Evolutionary conservation across 1,284 basidiomycete species (phyloP), one percentile per base, ranked within the genome.

Genomic region (Leccinum fallax): DNA sequence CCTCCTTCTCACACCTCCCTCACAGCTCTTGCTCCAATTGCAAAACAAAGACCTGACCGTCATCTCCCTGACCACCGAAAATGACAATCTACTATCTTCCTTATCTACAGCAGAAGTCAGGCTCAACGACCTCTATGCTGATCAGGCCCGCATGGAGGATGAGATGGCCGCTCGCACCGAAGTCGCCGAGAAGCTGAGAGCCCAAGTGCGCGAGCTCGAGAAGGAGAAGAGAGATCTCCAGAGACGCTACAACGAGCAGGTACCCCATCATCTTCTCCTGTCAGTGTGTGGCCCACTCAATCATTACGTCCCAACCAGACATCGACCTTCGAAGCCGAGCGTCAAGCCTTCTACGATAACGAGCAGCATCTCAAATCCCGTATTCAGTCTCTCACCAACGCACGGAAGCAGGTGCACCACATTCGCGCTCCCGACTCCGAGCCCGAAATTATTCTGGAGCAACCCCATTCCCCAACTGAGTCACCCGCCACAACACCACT

Each of bases 361-460:
- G 92, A 93, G 67, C 89, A 93, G 71, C 91, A 93, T 76, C 85
- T 93, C 60, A 93, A 92, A 75, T 93, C 91, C 52, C 89, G 91
- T 61, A 93, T 93, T 57, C 89, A 90, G 70, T 90, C 90, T 4
- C 82, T 93, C 34, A 81, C 83, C 4, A 86, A 91, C 64, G 80
- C 83, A 48, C 84, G 88, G 62, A 90, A 82, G 71, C 83, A 83
- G 54, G 75, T 77, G 8, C 82, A 87, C 57, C 77, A 78, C 9
- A 64, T 68, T 26, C 66, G 66, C 52, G 46, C 64, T 38, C 26
- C 60, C 57, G 72, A 76, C 38, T 36, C 58, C 5, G 75, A 72
- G 32, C 70, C 61, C 26, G 74, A 76, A 9, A 40, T 63, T 24
- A 56, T 59, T 40, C 57, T 49, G 5, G 72, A 75, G 64, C 69